Evolutionary conservation across 179 eudicot genomes (phyloP).

Genomic region (Drosera spatulata): DNA sequence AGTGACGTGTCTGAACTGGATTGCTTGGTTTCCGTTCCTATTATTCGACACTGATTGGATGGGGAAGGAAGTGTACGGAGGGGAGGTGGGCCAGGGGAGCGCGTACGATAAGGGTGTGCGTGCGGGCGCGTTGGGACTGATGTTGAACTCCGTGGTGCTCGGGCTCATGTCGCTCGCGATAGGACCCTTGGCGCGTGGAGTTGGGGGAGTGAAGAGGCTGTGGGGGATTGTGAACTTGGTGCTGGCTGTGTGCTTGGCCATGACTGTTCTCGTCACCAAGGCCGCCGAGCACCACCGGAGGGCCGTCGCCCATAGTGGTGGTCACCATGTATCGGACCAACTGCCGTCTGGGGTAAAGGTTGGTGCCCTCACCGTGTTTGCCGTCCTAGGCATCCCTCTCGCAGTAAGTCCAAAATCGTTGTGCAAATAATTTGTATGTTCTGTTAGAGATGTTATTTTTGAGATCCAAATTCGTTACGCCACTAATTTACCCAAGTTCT

Average conservation of each 20-base stretch:
- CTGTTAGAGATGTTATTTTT: no score
- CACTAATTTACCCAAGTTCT: no score
- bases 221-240: conserved; percentile 55
- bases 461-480: no score
- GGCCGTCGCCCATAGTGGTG: conserved; percentile 5
- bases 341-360: conserved; percentile 23
- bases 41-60: no score
- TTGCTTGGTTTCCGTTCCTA: no score
- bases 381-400: conserved; percentile 59
- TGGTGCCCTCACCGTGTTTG: conserved; percentile 50
- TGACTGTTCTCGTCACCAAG: conserved; percentile 57
- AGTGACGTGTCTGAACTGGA: no score
- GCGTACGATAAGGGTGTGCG: conserved; percentile 44
- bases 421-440: no score
- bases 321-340: neutral
- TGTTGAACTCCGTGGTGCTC: conserved; percentile 45
- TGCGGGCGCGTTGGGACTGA: conserved; percentile 47
- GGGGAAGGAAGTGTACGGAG: no score
- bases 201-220: conserved; percentile 35
- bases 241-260: conserved; percentile 33
- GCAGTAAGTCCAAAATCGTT: no score
- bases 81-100: no score
- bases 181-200: conserved; percentile 17
- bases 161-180: conserved; percentile 32
- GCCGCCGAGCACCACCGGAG: conserved; percentile 32